Evolutionary conservation across 2,329 filamentous ascomycete species (phyloP).

Genomic region (Stagonosporopsis vannaccii): DNA sequence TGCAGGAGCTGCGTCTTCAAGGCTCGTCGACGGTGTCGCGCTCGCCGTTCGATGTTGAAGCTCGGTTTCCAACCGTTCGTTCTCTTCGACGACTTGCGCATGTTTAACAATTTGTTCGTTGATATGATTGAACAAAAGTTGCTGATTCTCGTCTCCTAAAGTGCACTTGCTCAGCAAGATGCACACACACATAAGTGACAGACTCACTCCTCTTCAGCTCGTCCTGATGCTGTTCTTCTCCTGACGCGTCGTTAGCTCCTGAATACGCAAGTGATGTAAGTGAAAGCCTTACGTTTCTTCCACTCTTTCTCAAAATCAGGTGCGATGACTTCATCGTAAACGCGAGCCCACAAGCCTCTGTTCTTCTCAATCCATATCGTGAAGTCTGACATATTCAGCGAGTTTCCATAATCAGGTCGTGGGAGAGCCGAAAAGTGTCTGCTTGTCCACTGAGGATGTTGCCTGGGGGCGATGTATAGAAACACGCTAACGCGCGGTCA

Average conservation of each 20-base stretch:
- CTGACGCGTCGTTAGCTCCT: slow-evolving; percentile 20
- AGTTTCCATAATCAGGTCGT: background rate
- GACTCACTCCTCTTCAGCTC: slow-evolving; percentile 39
- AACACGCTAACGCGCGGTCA: slow-evolving; percentile 37
- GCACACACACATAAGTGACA: background rate
- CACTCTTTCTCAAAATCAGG: slow-evolving; percentile 44
- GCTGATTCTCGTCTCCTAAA: slow-evolving; percentile 41
- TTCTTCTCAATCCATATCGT: slow-evolving; percentile 40
- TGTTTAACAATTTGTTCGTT: slow-evolving; percentile 38
- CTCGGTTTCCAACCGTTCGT: slow-evolving; percentile 28
- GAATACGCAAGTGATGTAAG: background rate
- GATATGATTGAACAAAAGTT: slow-evolving; percentile 35
- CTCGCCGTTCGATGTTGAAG: slow-evolving; percentile 20
- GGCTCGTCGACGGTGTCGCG: slow-evolving; percentile 1
- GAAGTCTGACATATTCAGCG: slow-evolving; percentile 36
- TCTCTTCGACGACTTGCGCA: slow-evolving; percentile 35
- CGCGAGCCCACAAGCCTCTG: slow-evolving; percentile 37
- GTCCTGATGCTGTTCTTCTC: slow-evolving; percentile 32
- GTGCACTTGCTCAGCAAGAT: slow-evolving; percentile 1
- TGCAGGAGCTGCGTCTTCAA: slow-evolving; percentile 1
- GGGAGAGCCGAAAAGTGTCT: background rate
- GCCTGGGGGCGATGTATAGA: slow-evolving; percentile 14
- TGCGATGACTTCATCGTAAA: slow-evolving; percentile 46
- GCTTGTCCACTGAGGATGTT: slow-evolving; percentile 11
- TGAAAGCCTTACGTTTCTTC: slow-evolving; percentile 37